Evolutionary conservation across 2,329 filamentous ascomycete species (phyloP).

Genomic region (Cercospora zeae-maydis): DNA sequence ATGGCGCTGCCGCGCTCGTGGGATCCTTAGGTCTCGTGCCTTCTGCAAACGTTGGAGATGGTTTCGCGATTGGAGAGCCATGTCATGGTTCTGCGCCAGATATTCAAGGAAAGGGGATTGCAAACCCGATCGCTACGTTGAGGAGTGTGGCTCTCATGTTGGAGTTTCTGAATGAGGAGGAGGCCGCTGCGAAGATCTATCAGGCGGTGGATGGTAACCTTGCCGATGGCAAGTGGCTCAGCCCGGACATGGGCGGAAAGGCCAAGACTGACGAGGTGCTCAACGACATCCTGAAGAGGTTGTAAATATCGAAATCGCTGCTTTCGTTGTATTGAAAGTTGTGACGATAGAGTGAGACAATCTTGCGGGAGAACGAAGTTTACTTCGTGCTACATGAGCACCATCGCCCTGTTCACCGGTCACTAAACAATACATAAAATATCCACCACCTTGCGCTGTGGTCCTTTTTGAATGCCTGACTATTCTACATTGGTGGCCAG

Average conservation of each 20-base stretch:
- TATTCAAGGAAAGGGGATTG: slow-evolving; percentile 87
- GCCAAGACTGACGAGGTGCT: slow-evolving; percentile 84
- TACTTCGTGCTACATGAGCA: neutral
- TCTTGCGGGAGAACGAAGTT: neutral
- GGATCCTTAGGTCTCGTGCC: slow-evolving; percentile 90
- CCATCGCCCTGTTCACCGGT: neutral
- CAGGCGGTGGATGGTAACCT: slow-evolving; percentile 86
- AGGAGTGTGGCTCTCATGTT: slow-evolving; percentile 91
- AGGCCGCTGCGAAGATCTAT: slow-evolving; percentile 85
- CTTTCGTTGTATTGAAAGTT: no score
- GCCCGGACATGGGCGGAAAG: slow-evolving; percentile 84
- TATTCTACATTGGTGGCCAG: neutral
- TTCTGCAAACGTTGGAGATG: slow-evolving; percentile 89
- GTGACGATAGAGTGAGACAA: neutral
- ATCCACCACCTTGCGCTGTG: neutral
- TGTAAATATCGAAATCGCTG: slow-evolving; percentile 52
- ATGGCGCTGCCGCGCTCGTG: slow-evolving; percentile 90
- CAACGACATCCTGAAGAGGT: slow-evolving; percentile 75
- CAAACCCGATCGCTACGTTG: slow-evolving; percentile 94
- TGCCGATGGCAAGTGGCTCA: slow-evolving; percentile 75
- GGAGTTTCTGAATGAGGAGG: slow-evolving; percentile 85
- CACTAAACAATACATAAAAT: neutral
- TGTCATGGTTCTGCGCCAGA: slow-evolving; percentile 96
- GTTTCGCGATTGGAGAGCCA: slow-evolving; percentile 94
- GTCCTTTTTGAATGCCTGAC: neutral